Evolutionary conservation across 2,329 filamentous ascomycete species (phyloP), one percentile per base, ranked within the genome.

Genomic region (Penicillium sp.): DNA sequence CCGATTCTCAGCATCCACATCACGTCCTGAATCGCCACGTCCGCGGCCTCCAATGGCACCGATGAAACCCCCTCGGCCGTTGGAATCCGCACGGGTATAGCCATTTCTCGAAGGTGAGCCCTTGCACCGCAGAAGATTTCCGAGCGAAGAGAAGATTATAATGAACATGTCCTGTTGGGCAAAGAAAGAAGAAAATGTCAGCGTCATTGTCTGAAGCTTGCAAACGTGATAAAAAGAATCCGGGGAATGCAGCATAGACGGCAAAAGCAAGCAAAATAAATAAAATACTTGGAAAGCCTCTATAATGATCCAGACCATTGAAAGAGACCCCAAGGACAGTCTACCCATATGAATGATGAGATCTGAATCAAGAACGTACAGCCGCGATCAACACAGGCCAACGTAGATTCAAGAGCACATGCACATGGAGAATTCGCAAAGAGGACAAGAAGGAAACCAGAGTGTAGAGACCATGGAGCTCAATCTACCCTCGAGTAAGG

Each of bases 1-100:
- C 59, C 92, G 80, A 73, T 97, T 97, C 75, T 97, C 94, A 51
- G 92, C 92, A 55, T 97, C 93, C 6, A 83, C 74, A 45, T 78
- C 75, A 24, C 62, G 61, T 2, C 54, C 54, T 16, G 57, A 46
- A 3, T 58, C 50, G 13, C 55, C 54, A 42, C 53, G 52, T 29
- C 68, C 59, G 4, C 63, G 67, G 10, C 72, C 70, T 39, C 70
- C 70, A 42, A 74, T 70, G 11, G 67, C 72, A 34, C 70, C 64
- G 32, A 73, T 68, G 45, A 75, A 64, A 40, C 70, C 66, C 38
- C 66, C 62, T 27, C 63, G 62, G 29, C 56, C 53, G 16, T 54
- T 59, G 11, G 57, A 65, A 43, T 64, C 65, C 31, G 72, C 66
- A 48, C 67, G 71, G 27, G 67, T 55, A 59, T 77, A 72, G 42